These are phyloP conservation scores for Lachancea waltii DNA, from an alignment of 805 yeast genomes.

Conservation along the genomic window DNA sequence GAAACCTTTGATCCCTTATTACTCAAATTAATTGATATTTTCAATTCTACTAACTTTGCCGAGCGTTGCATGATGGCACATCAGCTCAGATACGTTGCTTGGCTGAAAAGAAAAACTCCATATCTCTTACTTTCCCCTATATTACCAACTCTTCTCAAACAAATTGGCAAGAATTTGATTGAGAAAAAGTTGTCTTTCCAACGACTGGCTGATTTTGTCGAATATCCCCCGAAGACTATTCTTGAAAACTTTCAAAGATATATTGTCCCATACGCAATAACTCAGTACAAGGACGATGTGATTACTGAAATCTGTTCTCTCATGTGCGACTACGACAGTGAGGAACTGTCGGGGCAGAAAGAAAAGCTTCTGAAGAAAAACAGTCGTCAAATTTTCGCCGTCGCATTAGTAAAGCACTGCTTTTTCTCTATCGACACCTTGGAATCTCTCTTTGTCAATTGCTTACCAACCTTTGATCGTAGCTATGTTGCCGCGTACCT, in stretches of 20 bases:
- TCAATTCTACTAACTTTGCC: slow-evolving; percentile 60
- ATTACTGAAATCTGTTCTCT: slow-evolving; percentile 35
- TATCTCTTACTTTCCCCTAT: slow-evolving; percentile 78
- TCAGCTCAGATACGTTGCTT: slow-evolving; percentile 54
- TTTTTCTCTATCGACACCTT: slow-evolving; percentile 28
- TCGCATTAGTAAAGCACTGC: slow-evolving; percentile 29
- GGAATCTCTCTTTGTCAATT: slow-evolving; percentile 26
- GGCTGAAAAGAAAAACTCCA: slow-evolving; percentile 52
- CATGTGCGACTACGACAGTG: slow-evolving; percentile 21
- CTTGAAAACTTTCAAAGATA: slow-evolving; percentile 61
- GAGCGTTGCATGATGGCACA: slow-evolving; percentile 58
- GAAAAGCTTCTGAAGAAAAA: slow-evolving; percentile 22
- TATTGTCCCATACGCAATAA: slow-evolving; percentile 71
- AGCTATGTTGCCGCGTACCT: slow-evolving; percentile 22
- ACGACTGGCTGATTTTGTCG: slow-evolving; percentile 58
- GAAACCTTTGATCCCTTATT: slow-evolving; percentile 62
- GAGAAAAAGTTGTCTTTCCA: slow-evolving; percentile 48
- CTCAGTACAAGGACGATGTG: slow-evolving; percentile 55
- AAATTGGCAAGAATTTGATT: slow-evolving; percentile 48
- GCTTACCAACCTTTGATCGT: slow-evolving; percentile 28
- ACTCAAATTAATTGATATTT: slow-evolving; percentile 55
- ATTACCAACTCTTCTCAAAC: slow-evolving; percentile 63
- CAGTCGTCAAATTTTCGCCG: slow-evolving; percentile 32
- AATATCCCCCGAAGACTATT: slow-evolving; percentile 54
- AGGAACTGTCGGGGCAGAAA: slow-evolving; percentile 18